Evolutionary conservation across 768 basidiomycete species (phyloP).

Genomic region (Lyophyllum semitale): DNA sequence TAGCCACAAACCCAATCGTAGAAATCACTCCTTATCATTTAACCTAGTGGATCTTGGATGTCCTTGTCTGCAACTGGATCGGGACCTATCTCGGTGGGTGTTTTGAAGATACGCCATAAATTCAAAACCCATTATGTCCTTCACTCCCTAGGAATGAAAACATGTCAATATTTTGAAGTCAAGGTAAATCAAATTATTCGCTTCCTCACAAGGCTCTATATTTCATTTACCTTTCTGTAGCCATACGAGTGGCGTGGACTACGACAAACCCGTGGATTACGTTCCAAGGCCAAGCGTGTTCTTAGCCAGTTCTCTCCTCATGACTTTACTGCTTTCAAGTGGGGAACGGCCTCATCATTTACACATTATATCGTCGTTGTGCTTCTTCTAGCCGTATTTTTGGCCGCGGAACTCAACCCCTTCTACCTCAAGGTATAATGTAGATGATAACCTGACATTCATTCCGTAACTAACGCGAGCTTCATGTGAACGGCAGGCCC

Average conservation of each 20-base stretch:
- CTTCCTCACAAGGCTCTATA: background rate
- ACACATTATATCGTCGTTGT: slow-evolving; percentile 77
- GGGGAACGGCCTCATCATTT: slow-evolving; percentile 79
- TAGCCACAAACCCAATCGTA: slow-evolving; percentile 15
- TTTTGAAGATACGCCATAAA: background rate
- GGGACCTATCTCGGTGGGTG: slow-evolving; percentile 76
- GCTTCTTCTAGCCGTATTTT: slow-evolving; percentile 71
- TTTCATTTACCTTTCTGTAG: slow-evolving; percentile 36
- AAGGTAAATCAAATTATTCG: slow-evolving; percentile 59
- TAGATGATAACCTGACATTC: background rate
- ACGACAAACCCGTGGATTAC: slow-evolving; percentile 73
- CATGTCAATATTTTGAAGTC: slow-evolving; percentile 85
- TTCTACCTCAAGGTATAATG: slow-evolving; percentile 80
- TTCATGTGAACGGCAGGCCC: slow-evolving; percentile 35
- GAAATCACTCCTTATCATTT: slow-evolving; percentile 8
- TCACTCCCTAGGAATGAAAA: slow-evolving; percentile 70
- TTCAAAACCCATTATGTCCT: slow-evolving; percentile 7
- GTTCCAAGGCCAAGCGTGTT: slow-evolving; percentile 78
- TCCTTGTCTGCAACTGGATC: slow-evolving; percentile 85
- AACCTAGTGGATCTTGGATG: slow-evolving; percentile 81
- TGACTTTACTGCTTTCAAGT: slow-evolving; percentile 86
- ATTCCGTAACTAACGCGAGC: slow-evolving; percentile 2
- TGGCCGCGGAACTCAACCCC: slow-evolving; percentile 84
- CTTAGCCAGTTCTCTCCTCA: slow-evolving; percentile 85
- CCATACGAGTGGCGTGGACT: slow-evolving; percentile 87